phyloP scores from a whole-genome alignment of 345 rosid genomes.

The Populus simonii region DNA sequence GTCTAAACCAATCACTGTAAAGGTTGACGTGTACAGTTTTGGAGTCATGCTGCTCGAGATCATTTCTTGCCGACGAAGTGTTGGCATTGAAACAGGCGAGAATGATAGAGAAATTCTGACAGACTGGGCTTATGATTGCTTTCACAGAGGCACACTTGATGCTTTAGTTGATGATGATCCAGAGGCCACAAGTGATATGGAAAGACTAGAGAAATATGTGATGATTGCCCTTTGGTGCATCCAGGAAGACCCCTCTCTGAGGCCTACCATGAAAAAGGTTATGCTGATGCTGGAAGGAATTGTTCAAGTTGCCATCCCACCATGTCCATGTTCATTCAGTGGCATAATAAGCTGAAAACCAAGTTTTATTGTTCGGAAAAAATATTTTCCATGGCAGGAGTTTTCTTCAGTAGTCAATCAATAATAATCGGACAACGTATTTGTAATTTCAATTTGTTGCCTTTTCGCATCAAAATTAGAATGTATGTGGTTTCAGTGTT shows the following conservation, averaged over 20 bases:
- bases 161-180: neutral
- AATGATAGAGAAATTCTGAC: constrained; percentile 12
- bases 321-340: neutral
- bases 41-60: constrained; percentile 4
- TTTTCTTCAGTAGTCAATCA: too few relatives aligned
- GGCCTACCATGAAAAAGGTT: neutral
- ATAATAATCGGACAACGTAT: too few relatives aligned
- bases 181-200: neutral
- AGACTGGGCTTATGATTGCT: constrained; percentile 24
- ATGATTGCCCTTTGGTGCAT: neutral
- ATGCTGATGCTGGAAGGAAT: neutral
- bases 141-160: constrained; percentile 10
- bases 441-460: too few relatives aligned
- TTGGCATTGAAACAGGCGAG: neutral
- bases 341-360: too few relatives aligned
- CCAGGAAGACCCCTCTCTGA: neutral
- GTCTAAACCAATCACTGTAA: neutral
- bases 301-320: neutral
- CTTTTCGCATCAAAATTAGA: too few relatives aligned
- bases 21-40: constrained; percentile 10
- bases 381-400: too few relatives aligned
- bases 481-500: too few relatives aligned
- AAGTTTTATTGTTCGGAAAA: too few relatives aligned
- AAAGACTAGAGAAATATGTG: neutral
- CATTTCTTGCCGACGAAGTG: constrained; percentile 15